Conservation (phyloP, 352 stramenopile genomes). For the Pythium chondricola region DNA sequence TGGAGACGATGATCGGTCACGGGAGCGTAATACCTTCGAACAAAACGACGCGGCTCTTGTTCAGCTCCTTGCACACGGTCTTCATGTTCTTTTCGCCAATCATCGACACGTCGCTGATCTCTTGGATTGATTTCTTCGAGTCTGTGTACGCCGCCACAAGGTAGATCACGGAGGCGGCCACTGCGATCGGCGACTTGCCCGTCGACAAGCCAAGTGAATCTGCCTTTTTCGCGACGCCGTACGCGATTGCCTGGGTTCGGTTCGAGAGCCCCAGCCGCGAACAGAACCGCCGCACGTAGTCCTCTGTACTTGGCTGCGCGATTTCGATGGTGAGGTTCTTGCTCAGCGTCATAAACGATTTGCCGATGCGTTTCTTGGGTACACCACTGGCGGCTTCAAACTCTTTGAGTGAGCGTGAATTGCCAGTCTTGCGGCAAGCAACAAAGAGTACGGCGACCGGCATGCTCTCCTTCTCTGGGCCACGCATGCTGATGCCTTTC, state of each 20-base stretch:
- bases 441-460: conserved; percentile 64
- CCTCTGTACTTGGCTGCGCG: conserved; percentile 58
- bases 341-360: conserved; percentile 68
- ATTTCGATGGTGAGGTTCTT: conserved; percentile 54
- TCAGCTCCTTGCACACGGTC: conserved; percentile 79
- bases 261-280: conserved; percentile 61
- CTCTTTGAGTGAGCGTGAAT: conserved; percentile 68
- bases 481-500: conserved; percentile 54
- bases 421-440: conserved; percentile 57
- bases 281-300: conserved; percentile 76
- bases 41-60: conserved; percentile 73
- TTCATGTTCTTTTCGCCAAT: conserved; percentile 83
- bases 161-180: conserved; percentile 77
- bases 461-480: conserved; percentile 63
- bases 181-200: conserved; percentile 62
- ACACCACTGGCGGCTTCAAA: conserved; percentile 69
- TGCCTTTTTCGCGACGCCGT: conserved; percentile 70
- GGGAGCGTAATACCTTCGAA: conserved; percentile 70
- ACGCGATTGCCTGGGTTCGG: conserved; percentile 74
- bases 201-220: conserved; percentile 55
- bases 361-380: conserved; percentile 70
- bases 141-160: conserved; percentile 79
- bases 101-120: conserved; percentile 79
- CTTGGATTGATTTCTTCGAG: conserved; percentile 70
- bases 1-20: conserved; percentile 11